Percentiles rank a stretch among this genome's conserved stretches.
These are phyloP conservation scores for Phytophthora rubi DNA, from an alignment of 352 stramenopile species.

Conservation along the genomic window DNA sequence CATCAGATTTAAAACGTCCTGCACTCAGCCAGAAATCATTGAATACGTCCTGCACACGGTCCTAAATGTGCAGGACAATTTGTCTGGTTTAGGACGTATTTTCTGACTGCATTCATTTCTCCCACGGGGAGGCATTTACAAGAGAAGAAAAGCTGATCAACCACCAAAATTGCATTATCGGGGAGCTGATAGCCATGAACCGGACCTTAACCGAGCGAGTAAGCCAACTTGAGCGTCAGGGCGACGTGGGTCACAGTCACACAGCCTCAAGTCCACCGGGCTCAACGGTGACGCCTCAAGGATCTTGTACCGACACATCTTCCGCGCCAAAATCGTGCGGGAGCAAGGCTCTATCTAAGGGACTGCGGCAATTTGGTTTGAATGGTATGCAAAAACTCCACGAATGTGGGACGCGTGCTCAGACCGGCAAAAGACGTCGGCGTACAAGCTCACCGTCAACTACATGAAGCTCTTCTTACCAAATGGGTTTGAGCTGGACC, in stretches of 20 bases:
- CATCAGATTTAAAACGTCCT: constrained; percentile 4
- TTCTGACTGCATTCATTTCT: constrained; percentile 9
- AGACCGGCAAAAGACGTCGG: not conserved
- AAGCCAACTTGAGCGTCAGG: not conserved
- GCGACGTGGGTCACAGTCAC: not conserved
- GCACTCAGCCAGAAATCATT: not conserved
- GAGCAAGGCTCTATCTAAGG: not conserved
- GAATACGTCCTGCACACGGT: not conserved
- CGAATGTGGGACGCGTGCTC: not conserved
- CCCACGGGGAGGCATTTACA: not conserved
- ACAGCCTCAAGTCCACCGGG: not conserved
- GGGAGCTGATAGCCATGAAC: not conserved
- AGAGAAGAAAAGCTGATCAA: not conserved
- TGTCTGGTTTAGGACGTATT: constrained; percentile 10
- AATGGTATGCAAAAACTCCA: not conserved
- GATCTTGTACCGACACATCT: too few species aligned
- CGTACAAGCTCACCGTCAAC: not conserved
- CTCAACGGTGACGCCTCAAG: not conserved
- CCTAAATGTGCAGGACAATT: constrained; percentile 11
- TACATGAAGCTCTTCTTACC: not conserved
- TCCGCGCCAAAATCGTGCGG: not conserved
- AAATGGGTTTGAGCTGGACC: not conserved
- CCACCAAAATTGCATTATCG: not conserved
- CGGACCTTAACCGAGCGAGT: not conserved
- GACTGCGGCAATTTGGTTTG: not conserved